Conservation (phyloP, 2,329 filamentous ascomycete genomes). For the Lecanicillium sp. region DNA sequence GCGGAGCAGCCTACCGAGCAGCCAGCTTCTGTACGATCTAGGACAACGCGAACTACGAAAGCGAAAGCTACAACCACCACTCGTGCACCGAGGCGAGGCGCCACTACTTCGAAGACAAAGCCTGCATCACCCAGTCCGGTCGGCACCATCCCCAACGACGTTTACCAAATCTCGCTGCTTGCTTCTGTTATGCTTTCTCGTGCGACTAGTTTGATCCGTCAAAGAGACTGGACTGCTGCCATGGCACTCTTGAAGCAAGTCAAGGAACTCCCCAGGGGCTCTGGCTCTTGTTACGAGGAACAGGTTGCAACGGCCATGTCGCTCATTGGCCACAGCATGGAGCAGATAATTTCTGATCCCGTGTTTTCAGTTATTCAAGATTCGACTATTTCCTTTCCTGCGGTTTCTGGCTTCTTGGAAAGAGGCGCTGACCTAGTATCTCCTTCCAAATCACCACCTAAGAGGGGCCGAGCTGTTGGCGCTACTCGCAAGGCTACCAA, state of each 20-base stretch:
- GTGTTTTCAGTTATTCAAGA: constrained; percentile 88
- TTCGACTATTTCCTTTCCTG: constrained; percentile 82
- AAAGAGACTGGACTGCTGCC: constrained; percentile 52
- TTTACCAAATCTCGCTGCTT: constrained; percentile 28
- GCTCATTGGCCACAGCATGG: constrained; percentile 59
- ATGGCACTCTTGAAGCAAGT: constrained; percentile 45
- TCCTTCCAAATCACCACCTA: constrained; percentile 27
- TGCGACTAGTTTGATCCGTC: constrained; percentile 37
- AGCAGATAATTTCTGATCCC: constrained; percentile 69
- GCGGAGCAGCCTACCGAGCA: constrained; percentile 9
- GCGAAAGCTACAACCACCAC: constrained; percentile 9
- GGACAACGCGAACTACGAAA: constrained; percentile 8
- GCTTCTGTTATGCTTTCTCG: constrained; percentile 27
- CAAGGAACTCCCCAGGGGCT: constrained; percentile 33
- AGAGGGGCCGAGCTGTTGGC: constrained; percentile 18
- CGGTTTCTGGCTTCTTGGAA: constrained; percentile 43
- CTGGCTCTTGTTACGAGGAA: constrained; percentile 34
- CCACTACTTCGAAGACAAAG: constrained; percentile 16
- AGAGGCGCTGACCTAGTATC: constrained; percentile 29
- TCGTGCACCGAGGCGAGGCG: constrained; percentile 3
- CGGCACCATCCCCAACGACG: constrained; percentile 19
- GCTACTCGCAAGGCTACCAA: constrained; percentile 20
- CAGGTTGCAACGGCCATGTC: constrained; percentile 60
- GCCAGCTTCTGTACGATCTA: constrained; percentile 11
- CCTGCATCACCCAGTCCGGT: constrained; percentile 11